Evolutionary conservation across 768 basidiomycete species (phyloP), one percentile per base, ranked within the genome.

Genomic region (Strobilomyces confusus): DNA sequence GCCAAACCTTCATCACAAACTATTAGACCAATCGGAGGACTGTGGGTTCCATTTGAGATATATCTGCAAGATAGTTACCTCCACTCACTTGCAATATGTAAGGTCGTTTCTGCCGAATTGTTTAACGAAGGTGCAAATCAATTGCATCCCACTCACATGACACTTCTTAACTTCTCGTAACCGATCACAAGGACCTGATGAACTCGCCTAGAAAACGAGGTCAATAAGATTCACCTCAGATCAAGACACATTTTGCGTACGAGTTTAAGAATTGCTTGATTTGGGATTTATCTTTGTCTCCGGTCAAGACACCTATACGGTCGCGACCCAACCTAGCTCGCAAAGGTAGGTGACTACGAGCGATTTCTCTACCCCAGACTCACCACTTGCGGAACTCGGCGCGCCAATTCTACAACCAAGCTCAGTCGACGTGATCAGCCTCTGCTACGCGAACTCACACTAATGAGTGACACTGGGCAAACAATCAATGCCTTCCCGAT

Each of bases 341-440:
- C 45, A 41, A 32, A 32, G 30, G 23, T 47, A 50, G 29, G 47
- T 51, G 38, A 30, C 15, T 26, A 38, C n/a, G 22, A 36, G 32
- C 43, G 32, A 4, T 26, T 51, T 49, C 2, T 17, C 19, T 23
- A 30, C n/a, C 25, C 22, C 38, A 46, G 14, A 77, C 86, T 29
- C 73, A 84, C 95, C 97, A 99, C 74, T 98, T 98, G 61, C 87
- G 79, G 65, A 99, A 93, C 68, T 99, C 97, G 38, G 83, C 85
- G 66, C 83, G 87, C 97, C 97, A 99, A 65, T 98, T 98, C 86
- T 95, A 7, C 34, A 57, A 42, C 32, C 37, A 30, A 32, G 17
- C 5, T 56, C 11, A 59, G 52, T 26, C 14, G 32, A 9, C 14
- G 14, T 30, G 17, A 13, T 44, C 26, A 19, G 11, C n/a, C n/a